Evolutionary conservation across 306 rosid species (phyloP), one percentile per base, ranked within the genome.

Genomic region (Pyrus communis): DNA sequence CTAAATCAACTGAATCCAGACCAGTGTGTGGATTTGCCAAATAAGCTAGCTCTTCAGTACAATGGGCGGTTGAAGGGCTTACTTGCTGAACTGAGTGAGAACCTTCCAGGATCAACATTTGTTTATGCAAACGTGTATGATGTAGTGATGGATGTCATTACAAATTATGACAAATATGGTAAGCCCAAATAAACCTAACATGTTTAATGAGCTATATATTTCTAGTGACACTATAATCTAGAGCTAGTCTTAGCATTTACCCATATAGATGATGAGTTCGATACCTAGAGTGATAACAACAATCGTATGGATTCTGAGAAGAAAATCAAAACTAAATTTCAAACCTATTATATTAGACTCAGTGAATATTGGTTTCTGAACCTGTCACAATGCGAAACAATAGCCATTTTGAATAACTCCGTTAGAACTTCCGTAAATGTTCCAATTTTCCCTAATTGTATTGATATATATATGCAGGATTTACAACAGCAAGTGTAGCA

Each of bases 11-110:
- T 94, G 66, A 86, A 76, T 1, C 73, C 88, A 86, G 81, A 89
- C 25, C 84, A 94, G 67, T 92, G 98, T 62, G 98, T 92, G 74
- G 97, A 92, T 71, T 86, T 92, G 82, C 88, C 98, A 19, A 92
- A 94, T 71, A 89, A 94, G 79, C 85, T 92, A 10, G 98, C 97
- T 1, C 79, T 74, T 76, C 91, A 86, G 70, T 94, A 86, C 86
- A 94, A 94, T 76, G 96, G 84, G 22, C 67, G 86, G 61, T 82
- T 94, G 80, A 90, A 92, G 75, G 96, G 89, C 84, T 82, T 94
- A 87, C 63, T 90, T 13, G 76, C 90, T 38, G 84, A 85, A 80
- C 90, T 95, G 1, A 92, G 82, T 18, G 86, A 90, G 8, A 89
- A 92, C 33, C 96, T 95, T 28, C 97, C 89, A 0, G 93, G 92